A percentile compares a stretch with the other conserved stretches of the same genome.
Conservation (phyloP, 768 basidiomycete species). For the Coprinellus micaceus region DNA sequence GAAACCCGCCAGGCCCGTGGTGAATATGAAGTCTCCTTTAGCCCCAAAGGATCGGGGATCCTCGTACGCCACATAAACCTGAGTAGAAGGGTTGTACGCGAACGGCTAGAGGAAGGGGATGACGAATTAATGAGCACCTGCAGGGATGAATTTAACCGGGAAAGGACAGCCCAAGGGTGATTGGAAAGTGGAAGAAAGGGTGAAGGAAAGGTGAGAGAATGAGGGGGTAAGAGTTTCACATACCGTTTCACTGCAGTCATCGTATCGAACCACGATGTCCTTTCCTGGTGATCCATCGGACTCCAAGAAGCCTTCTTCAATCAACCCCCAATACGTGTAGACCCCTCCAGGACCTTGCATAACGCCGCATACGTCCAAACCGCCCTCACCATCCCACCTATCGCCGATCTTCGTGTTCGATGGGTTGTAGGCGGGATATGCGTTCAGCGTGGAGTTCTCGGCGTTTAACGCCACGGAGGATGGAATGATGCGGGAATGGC, state of each 20-base stretch:
- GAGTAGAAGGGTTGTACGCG: conserved; percentile 52
- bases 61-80: conserved; percentile 66
- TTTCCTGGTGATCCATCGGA: conserved; percentile 34
- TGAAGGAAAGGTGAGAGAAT: not conserved
- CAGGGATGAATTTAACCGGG: not conserved
- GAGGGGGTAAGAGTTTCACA: conserved; percentile 4
- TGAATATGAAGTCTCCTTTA: conserved; percentile 60
- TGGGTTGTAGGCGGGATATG: conserved; percentile 52
- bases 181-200: not conserved
- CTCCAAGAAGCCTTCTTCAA: conserved; percentile 52
- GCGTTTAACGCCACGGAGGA: conserved; percentile 32
- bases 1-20: conserved; percentile 57
- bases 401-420: conserved; percentile 48
- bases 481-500: conserved; percentile 63
- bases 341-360: conserved; percentile 48
- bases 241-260: conserved; percentile 74
- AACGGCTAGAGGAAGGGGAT: conserved; percentile 47
- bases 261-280: conserved; percentile 52
- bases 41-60: conserved; percentile 53
- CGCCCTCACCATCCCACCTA: conserved; percentile 46
- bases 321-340: conserved; percentile 62
- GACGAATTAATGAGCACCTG: not conserved
- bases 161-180: conserved; percentile 1
- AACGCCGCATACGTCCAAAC: conserved; percentile 59
- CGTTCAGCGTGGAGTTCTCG: conserved; percentile 28